Base-by-base conservation (phyloP, 2,329 filamentous ascomycete genomes). In the Hypoxylon sp. region DNA sequence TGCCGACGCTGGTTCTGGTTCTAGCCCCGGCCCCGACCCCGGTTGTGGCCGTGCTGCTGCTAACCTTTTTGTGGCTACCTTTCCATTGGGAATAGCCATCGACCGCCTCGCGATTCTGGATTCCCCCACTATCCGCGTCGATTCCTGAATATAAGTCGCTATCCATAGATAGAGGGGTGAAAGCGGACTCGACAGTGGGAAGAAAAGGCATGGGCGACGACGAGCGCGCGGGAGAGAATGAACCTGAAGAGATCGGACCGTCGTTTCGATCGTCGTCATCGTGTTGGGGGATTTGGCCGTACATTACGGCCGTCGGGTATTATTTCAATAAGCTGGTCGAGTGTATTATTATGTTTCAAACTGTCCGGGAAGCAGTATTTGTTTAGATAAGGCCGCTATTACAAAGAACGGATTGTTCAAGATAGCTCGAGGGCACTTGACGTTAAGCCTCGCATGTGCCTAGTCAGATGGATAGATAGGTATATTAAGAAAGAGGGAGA, bases 101-200 rank as follows among this genome's bases (percentile, higher is more conserved):
- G n/a, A 27, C 16, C 31, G 35, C 25, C 15, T 54, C 38, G 26
- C 25, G 31, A 31, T 35, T 27, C 11, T 49, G 32, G n/a, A 17
- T 31, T 25, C 16, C 37, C 7, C 7, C 34, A 35, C n/a, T n/a
- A 23, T 37, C 38, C 23, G 7, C 9, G 11, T 27, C 52, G 12
- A 35, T 11, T 17, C 41, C 40, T 21, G 49, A 46, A 42, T 57
- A 60, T 6, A 61, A 55, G 27, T 69, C 64, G 54, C 63, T 66
- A 25, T 67, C 59, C 65, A 69, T 66, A 7, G 67, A 69, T 36
- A 70, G 44, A 3, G 67, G 67, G n/a, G 67, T 69, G 42, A 67
- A 66, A 7, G 64, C 62, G 11, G 64, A 59, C 32, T 64, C 59
- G 29, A 62, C 41, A 29, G 57, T 36, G 4, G 57, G 56, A 9